Evolutionary conservation across 2,329 filamentous ascomycete genomes (phyloP).

Genomic region (Xylariomycetidae sp.): DNA sequence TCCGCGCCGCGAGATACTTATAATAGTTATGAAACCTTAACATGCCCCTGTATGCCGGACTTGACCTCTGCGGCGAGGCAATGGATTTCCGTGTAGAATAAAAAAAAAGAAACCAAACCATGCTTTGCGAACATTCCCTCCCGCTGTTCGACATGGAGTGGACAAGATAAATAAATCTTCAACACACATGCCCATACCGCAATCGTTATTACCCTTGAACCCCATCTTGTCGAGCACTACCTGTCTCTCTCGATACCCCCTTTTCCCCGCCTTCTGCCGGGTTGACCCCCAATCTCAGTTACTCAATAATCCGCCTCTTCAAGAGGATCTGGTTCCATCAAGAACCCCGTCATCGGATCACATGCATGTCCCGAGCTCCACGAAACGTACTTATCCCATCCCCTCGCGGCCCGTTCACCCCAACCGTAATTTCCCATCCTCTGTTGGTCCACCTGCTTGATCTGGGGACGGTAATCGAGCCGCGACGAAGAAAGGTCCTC

Average conservation of each 20-base stretch:
- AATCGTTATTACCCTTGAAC: too few relatives aligned
- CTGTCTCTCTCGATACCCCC: neutral
- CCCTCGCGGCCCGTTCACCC: slow-evolving; percentile 7
- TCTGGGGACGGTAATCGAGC: slow-evolving; percentile 6
- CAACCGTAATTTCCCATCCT: slow-evolving; percentile 18
- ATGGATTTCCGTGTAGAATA: too few relatives aligned
- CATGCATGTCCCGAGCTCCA: slow-evolving; percentile 15
- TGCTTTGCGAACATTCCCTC: too few relatives aligned
- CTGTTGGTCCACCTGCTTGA: slow-evolving; percentile 11
- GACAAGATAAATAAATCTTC: too few relatives aligned
- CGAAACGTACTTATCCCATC: slow-evolving; percentile 9
- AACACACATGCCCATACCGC: too few relatives aligned
- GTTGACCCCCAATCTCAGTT: neutral
- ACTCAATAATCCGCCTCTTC: slow-evolving; percentile 14
- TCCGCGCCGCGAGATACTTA: too few relatives aligned
- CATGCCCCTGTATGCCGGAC: too few relatives aligned
- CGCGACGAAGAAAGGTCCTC: slow-evolving; percentile 11
- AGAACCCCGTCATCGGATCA: slow-evolving; percentile 15
- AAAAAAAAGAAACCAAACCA: too few relatives aligned
- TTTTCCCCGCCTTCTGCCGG: neutral
- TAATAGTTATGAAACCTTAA: too few relatives aligned
- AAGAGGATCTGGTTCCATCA: slow-evolving; percentile 19
- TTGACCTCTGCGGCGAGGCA: too few relatives aligned
- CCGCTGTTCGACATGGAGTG: too few relatives aligned
- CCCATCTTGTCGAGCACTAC: too few relatives aligned